phyloP scores from a whole-genome alignment of 306 rosid species.

The Bauhinia variegata region DNA sequence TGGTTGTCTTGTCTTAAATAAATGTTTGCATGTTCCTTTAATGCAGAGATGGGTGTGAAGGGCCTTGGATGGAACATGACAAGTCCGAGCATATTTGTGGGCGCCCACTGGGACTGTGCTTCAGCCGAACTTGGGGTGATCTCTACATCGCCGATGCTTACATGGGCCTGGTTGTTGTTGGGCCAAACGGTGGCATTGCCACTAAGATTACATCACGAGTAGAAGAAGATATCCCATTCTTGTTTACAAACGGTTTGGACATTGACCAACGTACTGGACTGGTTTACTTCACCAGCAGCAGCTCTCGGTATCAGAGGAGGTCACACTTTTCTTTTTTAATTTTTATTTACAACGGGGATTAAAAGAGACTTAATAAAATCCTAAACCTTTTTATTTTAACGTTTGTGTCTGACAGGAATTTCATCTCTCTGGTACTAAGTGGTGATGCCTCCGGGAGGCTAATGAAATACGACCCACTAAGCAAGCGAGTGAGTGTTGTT shows the following conservation, averaged over 20 bases:
- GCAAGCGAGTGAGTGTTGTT: slow-evolving; percentile 46
- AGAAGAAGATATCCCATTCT: slow-evolving; percentile 39
- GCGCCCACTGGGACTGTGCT: slow-evolving; percentile 72
- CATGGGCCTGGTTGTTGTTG: slow-evolving; percentile 64
- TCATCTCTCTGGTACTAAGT: slow-evolving; percentile 54
- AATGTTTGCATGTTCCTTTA: no score
- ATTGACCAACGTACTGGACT: slow-evolving; percentile 52
- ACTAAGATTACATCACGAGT: slow-evolving; percentile 20
- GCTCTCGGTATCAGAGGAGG: slow-evolving; percentile 67
- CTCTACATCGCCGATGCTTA: slow-evolving; percentile 83
- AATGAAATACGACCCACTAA: slow-evolving; percentile 70
- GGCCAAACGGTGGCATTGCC: slow-evolving; percentile 55
- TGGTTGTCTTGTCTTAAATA: no score
- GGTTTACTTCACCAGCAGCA: slow-evolving; percentile 70
- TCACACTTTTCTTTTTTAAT: slow-evolving; percentile 1
- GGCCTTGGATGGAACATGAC: slow-evolving; percentile 42
- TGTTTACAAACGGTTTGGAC: slow-evolving; percentile 63
- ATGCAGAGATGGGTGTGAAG: slow-evolving; percentile 68
- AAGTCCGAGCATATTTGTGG: slow-evolving; percentile 69
- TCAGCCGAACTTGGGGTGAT: slow-evolving; percentile 43
- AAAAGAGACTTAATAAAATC: no score
- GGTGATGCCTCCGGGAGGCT: slow-evolving; percentile 65
- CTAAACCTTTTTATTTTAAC: no score
- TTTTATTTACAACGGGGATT: no score
- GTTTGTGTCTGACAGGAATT: no score